Evolutionary conservation across 306 rosid species (phyloP).

Genomic region (Sphenostylis stenocarpa): DNA sequence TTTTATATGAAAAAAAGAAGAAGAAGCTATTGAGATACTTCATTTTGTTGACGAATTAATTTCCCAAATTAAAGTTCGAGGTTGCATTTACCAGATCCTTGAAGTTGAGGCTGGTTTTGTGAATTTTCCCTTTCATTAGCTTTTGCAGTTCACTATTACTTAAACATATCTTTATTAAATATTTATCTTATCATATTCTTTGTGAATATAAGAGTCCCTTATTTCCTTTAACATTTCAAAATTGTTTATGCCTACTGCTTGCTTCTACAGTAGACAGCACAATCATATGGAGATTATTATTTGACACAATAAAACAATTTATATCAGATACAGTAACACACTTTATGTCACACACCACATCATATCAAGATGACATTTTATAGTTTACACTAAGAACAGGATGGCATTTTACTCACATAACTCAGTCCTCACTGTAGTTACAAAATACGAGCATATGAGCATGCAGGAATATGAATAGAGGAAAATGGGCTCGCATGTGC

Average conservation of each 20-base stretch:
- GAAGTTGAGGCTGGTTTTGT: background rate
- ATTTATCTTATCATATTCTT: background rate
- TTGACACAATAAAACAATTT: too few relatives aligned
- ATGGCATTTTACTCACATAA: too few relatives aligned
- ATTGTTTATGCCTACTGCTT: background rate
- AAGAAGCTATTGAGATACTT: background rate
- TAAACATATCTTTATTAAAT: background rate
- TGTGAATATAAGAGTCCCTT: background rate
- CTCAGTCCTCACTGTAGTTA: too few relatives aligned
- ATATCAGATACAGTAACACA: too few relatives aligned
- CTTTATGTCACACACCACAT: too few relatives aligned
- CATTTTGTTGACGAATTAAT: background rate
- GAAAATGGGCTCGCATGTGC: too few relatives aligned
- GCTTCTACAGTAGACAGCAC: background rate
- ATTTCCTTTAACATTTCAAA: background rate
- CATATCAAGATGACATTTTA: too few relatives aligned
- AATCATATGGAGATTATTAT: background rate
- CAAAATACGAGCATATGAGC: too few relatives aligned
- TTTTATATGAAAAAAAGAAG: background rate
- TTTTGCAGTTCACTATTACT: background rate
- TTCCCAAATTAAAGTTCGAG: background rate
- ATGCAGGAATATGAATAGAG: too few relatives aligned
- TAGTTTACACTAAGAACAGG: too few relatives aligned
- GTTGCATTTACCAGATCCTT: background rate
- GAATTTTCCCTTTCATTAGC: background rate